A percentile compares a stretch with the other conserved stretches of the same genome.
Evolutionary conservation across 2,329 filamentous ascomycete species (phyloP).

Genomic region (Cladophialophora immunda): DNA sequence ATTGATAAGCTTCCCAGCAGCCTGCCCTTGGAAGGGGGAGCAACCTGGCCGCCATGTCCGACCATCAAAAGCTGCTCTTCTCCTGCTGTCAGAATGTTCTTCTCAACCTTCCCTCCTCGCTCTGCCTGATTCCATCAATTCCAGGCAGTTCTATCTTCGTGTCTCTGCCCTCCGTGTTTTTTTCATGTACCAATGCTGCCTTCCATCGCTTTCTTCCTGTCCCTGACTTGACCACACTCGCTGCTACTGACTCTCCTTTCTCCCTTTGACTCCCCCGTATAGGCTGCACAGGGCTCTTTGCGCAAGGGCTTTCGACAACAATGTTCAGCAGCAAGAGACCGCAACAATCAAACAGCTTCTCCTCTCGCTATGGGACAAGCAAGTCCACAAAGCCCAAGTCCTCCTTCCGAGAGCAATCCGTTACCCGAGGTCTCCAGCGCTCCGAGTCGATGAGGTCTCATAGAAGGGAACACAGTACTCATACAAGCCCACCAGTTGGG

Average conservation of each 20-base stretch:
- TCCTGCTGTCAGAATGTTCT: slow-evolving; percentile 20
- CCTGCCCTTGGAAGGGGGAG: slow-evolving; percentile 12
- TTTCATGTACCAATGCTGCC: slow-evolving; percentile 14
- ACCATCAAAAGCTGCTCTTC: slow-evolving; percentile 27
- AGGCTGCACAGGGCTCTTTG: background rate
- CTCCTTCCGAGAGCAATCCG: slow-evolving; percentile 46
- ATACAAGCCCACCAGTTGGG: slow-evolving; percentile 46
- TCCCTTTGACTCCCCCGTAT: background rate
- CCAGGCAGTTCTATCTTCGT: slow-evolving; percentile 30
- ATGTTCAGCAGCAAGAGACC: slow-evolving; percentile 36
- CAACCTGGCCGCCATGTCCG: slow-evolving; percentile 19
- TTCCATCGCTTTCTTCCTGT: slow-evolving; percentile 7
- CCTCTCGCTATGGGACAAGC: slow-evolving; percentile 52
- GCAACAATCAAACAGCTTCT: slow-evolving; percentile 48
- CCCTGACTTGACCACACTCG: slow-evolving; percentile 1
- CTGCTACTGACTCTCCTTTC: slow-evolving; percentile 8
- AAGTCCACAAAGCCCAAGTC: slow-evolving; percentile 50
- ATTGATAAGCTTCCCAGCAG: slow-evolving; percentile 15
- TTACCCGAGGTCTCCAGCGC: slow-evolving; percentile 36
- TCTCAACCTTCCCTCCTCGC: slow-evolving; percentile 15
- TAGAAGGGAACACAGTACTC: slow-evolving; percentile 42
- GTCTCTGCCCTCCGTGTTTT: slow-evolving; percentile 4
- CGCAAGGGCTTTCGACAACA: slow-evolving; percentile 9
- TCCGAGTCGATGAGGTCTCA: slow-evolving; percentile 37
- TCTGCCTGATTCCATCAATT: slow-evolving; percentile 19